phyloP scores from a whole-genome alignment of 495 filamentous ascomycete genomes.

The Xylaria flabelliformis region DNA sequence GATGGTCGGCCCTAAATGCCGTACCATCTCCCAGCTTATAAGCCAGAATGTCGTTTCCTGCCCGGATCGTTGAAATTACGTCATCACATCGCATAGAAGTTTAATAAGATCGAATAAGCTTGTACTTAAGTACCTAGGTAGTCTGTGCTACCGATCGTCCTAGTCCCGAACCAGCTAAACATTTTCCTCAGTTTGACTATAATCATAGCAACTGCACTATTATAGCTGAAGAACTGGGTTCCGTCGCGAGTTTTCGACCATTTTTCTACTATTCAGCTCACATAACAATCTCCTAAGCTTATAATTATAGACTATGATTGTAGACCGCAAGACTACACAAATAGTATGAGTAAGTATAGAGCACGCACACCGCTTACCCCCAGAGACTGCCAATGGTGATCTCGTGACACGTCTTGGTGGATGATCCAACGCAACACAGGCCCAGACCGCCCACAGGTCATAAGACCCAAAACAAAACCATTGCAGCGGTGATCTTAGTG shows the following conservation, averaged over 20 bases:
- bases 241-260: neutral
- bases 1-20: neutral
- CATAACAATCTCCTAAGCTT: neutral
- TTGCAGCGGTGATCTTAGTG: neutral
- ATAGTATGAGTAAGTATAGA: neutral
- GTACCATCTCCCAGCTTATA: neutral
- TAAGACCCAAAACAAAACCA: neutral
- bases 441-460: neutral
- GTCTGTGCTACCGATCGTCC: neutral
- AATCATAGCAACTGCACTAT: neutral
- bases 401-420: neutral
- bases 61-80: neutral
- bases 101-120: neutral
- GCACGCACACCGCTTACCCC: neutral
- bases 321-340: neutral
- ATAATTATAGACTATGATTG: neutral
- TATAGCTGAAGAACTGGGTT: neutral
- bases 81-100: neutral
- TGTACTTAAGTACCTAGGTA: neutral
- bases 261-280: neutral
- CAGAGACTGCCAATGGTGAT: neutral
- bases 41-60: neutral
- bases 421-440: neutral
- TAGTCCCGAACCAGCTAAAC: neutral
- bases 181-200: neutral